These are phyloP conservation scores for Lipomyces spencermartinsiae DNA, from an alignment of 805 yeast species.

Conservation along the genomic window DNA sequence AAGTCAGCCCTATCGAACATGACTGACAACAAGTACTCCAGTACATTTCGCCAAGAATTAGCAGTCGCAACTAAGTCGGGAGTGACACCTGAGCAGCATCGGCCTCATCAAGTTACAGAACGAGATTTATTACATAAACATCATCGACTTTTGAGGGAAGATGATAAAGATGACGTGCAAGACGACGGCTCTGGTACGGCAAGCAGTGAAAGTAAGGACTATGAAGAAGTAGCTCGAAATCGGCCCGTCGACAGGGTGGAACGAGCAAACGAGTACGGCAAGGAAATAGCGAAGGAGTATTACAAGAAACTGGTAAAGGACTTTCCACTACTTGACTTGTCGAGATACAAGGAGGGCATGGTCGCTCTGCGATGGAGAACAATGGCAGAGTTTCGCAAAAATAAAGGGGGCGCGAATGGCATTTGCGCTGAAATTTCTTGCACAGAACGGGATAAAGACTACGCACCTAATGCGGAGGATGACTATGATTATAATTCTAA, in stretches of 20 bases:
- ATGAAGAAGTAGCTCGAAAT: not conserved
- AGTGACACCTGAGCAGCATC: not conserved
- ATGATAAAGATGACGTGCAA: not conserved
- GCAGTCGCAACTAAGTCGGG: not conserved
- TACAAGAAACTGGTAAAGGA: conserved; percentile 21
- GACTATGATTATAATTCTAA: not conserved
- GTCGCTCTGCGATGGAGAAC: conserved; percentile 32
- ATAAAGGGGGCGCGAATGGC: conserved; percentile 27
- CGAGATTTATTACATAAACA: conserved; percentile 26
- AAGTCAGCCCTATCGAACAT: not conserved
- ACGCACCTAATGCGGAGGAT: conserved; percentile 15
- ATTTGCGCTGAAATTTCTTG: conserved; percentile 29
- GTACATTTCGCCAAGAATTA: not conserved
- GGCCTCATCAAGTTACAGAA: conserved; percentile 18
- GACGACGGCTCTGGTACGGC: not conserved
- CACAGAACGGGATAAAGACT: conserved; percentile 10
- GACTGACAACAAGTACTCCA: not conserved
- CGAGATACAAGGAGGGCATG: conserved; percentile 25
- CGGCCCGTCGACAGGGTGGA: conserved; percentile 14
- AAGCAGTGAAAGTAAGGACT: not conserved
- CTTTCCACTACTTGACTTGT: conserved; percentile 27
- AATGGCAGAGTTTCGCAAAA: conserved; percentile 20
- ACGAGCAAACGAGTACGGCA: conserved; percentile 22
- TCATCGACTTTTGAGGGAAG: conserved; percentile 26
- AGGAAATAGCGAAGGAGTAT: conserved; percentile 21